A percentile compares a stretch with the other conserved stretches of the same genome.
These are phyloP conservation scores for Globisporangium cederbergense DNA, from an alignment of 352 stramenopile species.

Conservation along the genomic window DNA sequence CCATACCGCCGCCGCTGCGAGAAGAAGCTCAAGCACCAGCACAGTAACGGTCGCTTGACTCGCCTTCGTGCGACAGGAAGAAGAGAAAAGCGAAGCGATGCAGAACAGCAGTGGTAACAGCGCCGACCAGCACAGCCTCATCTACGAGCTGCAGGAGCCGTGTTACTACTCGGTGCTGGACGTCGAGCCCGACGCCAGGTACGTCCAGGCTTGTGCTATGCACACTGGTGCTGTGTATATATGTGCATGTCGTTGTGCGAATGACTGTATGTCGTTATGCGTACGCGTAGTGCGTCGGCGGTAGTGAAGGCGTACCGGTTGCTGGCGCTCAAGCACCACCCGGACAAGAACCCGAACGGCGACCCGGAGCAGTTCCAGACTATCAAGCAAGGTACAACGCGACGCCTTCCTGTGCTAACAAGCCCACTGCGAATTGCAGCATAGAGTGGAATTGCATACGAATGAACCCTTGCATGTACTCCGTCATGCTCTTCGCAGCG, in stretches of 20 bases:
- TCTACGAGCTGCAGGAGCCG: slow-evolving; percentile 48
- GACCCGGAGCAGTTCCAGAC: slow-evolving; percentile 88
- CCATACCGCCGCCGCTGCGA: not conserved
- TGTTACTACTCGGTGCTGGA: slow-evolving; percentile 74
- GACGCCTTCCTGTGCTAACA: not conserved
- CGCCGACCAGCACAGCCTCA: slow-evolving; percentile 18
- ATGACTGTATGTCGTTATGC: not conserved
- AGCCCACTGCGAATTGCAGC: not conserved
- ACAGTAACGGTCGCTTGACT: not conserved
- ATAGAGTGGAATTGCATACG: not conserved
- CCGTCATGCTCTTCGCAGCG: slow-evolving; percentile 21
- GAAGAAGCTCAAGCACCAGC: not conserved
- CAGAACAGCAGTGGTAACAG: slow-evolving; percentile 15
- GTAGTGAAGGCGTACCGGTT: slow-evolving; percentile 96
- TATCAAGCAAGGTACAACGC: slow-evolving; percentile 45
- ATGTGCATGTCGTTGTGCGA: not conserved
- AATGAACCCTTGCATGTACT: not conserved
- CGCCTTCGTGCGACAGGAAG: not conserved
- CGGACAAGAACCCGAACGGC: slow-evolving; percentile 93
- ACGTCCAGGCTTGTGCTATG: not conserved
- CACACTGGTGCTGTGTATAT: not conserved
- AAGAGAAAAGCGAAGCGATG: not conserved
- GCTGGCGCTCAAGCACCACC: slow-evolving; percentile 92
- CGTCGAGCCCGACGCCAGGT: slow-evolving; percentile 60
- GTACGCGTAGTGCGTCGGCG: slow-evolving; percentile 66